phyloP scores from a whole-genome alignment of 257 asterid species.

The Solanum appendiculatum region DNA sequence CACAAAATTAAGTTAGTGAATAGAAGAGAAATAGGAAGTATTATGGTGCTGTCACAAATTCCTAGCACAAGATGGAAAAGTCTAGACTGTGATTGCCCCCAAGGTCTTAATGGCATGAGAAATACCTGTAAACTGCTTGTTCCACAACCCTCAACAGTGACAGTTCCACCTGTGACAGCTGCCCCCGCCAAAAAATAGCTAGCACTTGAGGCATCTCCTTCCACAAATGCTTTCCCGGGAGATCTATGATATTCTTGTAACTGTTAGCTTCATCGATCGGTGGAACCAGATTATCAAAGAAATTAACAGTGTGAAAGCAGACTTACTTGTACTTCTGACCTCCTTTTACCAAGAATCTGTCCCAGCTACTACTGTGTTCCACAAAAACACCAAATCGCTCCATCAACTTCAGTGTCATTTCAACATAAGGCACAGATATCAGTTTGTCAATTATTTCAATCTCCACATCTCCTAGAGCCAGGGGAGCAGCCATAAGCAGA shows the following conservation, averaged over 20 bases:
- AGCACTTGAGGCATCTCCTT: constrained; percentile 99
- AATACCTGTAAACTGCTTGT: constrained; percentile 95
- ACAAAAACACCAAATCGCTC: constrained; percentile 92
- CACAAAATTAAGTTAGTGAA: neutral
- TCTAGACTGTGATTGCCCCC: neutral
- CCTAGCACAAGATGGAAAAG: neutral
- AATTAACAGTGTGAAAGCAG: neutral
- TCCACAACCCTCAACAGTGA: constrained; percentile 97
- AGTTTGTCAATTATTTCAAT: constrained; percentile 88
- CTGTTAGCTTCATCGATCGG: neutral
- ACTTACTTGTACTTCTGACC: constrained; percentile 93
- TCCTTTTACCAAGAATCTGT: constrained; percentile 70
- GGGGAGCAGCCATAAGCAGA: constrained; percentile 93
- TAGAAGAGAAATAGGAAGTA: neutral
- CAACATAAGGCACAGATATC: constrained; percentile 93
- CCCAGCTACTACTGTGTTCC: constrained; percentile 83
- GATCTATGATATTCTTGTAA: constrained; percentile 35
- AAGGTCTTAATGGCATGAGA: neutral
- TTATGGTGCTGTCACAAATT: neutral
- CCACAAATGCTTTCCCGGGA: constrained; percentile 92
- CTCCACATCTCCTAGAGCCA: constrained; percentile 85
- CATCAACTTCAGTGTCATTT: constrained; percentile 97
- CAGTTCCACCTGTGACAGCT: constrained; percentile 90
- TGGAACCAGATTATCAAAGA: neutral
- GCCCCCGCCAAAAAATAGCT: constrained; percentile 99